phyloP scores from a whole-genome alignment of 345 rosid species.

The Gossypium raimondii region DNA sequence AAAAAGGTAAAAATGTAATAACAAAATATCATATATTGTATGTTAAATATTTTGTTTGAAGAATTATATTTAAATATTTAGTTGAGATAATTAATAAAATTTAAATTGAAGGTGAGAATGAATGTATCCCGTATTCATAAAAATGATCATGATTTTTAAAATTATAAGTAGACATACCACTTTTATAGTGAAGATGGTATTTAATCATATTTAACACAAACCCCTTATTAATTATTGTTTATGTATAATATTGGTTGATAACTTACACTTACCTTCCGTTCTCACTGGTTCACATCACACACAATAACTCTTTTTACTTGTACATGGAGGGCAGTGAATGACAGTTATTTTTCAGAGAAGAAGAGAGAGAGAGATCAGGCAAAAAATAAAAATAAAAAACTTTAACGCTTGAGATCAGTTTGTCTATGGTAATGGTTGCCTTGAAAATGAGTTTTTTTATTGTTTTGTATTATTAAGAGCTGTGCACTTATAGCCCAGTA shows the following conservation, averaged over 20 bases:
- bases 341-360: background rate
- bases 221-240: background rate
- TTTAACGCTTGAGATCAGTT: conserved; percentile 19
- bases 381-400: background rate
- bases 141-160: no score
- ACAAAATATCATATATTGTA: no score
- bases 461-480: conserved; percentile 11
- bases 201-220: background rate
- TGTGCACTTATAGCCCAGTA: conserved; percentile 55
- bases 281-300: conserved; percentile 2
- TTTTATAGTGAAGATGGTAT: no score
- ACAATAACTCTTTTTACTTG: background rate
- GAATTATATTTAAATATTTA: no score
- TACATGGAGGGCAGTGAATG: conserved; percentile 14
- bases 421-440: conserved; percentile 25
- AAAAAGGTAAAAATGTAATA: no score
- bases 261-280: conserved; percentile 19
- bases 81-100: no score
- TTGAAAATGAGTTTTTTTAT: conserved; percentile 42
- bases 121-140: no score
- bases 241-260: background rate
- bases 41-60: no score
- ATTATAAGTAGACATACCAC: no score
- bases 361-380: background rate
- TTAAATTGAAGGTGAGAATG: no score